Base-by-base conservation (phyloP, 208 protist genomes). In the Wallacemonas rigidus region DNA sequence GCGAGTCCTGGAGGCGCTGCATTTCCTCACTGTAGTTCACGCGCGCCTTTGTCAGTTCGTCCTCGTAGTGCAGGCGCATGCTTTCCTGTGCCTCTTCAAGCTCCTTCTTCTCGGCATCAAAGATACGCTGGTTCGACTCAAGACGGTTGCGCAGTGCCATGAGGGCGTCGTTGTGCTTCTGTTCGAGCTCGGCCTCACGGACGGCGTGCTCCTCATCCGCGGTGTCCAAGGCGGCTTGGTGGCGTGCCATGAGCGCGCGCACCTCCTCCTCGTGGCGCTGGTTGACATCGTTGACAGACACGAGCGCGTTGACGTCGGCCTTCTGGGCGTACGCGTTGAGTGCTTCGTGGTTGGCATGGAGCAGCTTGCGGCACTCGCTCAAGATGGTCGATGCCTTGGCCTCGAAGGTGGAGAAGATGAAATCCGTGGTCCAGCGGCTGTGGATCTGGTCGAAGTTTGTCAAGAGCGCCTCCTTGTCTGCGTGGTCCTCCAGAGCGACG, bases 51-150 rank as follows among this genome's bases (percentile, higher is more conserved):
- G 56, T 48, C 14, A 86, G 45, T 36, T 79, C 68, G 38, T 86
- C 77, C 41, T 83, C 79, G 76, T 87, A 82, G 47, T 43, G 55
- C 9, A 76, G 63, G 57, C 76, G 75, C 74, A 82, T 71, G 47
- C 50, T 79, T 26, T 85, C 77, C 26, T 45, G 56, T 53, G 81
- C 79, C 14, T 70, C 69, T 1, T 40, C 60, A 58, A 74, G 48
- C 54, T 76, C 71, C 40, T 79, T 81, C 60, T 70, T 71, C 70
- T 86, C 84, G 50, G 69, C 38, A 11, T 84, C 78, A 41, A 70
- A 83, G 36, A 81, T 77, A 47, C 75, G 76, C 58, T 75, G 62
- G 44, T 88, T 79, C 6, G 77, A 76, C 40, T 61, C 54, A 1
- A 71, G 61, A 3, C 64, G 36, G 39, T 68, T 72, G 38, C 53